A percentile compares a stretch with the other conserved stretches of the same genome.
Conservation (phyloP, 2,329 filamentous ascomycete genomes). For the Talaromyces sp. region DNA sequence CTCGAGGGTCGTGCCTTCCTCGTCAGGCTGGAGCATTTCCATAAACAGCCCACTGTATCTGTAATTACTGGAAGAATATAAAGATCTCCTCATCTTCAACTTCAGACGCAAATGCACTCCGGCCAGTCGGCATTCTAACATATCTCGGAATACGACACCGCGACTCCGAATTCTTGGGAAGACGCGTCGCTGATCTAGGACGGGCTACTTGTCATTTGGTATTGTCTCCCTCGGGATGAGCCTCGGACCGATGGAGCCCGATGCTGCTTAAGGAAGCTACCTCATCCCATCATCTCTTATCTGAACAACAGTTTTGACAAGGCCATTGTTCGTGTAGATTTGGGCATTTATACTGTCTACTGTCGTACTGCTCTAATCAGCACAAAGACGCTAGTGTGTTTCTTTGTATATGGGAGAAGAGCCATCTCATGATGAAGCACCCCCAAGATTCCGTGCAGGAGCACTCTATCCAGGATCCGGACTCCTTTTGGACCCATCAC, state of each 20-base stretch:
- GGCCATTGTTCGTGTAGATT: neutral
- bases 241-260: neutral
- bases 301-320: neutral
- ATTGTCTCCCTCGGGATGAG: neutral
- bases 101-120: neutral
- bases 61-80: neutral
- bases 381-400: neutral
- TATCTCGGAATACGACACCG: neutral
- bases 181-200: neutral
- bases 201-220: neutral
- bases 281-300: neutral
- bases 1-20: neutral
- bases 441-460: slow-evolving; percentile 51
- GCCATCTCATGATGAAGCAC: slow-evolving; percentile 22
- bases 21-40: neutral
- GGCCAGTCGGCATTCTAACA: neutral
- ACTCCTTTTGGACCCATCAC: slow-evolving; percentile 71
- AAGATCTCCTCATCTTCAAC: neutral
- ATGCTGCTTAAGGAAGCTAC: neutral
- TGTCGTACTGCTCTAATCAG: neutral
- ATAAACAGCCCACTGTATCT: neutral
- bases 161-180: neutral
- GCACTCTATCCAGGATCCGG: slow-evolving; percentile 64
- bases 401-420: neutral
- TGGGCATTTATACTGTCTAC: neutral